Evolutionary conservation across 140 eudicot genomes (phyloP), one percentile per base, ranked within the genome.

Genomic region (Cichorium intybus): DNA sequence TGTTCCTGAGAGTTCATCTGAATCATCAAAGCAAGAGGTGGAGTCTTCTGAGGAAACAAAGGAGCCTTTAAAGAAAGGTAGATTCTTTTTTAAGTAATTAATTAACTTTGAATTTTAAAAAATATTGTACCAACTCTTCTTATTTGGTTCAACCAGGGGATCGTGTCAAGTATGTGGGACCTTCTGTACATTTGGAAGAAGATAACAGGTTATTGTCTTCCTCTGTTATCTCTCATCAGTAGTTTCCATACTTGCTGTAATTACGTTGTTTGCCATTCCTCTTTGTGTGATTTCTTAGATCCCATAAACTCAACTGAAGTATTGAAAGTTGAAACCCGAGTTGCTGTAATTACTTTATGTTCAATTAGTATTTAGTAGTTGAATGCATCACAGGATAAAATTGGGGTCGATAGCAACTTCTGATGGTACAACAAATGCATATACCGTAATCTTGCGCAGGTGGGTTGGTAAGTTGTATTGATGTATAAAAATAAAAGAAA

Each of bases 341-440:
- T 43, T 43, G 49, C 7, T 43, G 49, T 39, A 43, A 43, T 43
- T 43, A 43, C 49, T 43, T 43, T 43, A 43, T 43, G 49, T 43
- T 43, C 49, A 43, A 43, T 11, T 43, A 43, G n/a, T n/a, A n/a
- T n/a, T n/a, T n/a, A n/a, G 75, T 60, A 73, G 83, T 88, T 71
- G 61, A 63, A 89, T 84, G 86, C 90, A 74, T 88, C 95, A 79
- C 99, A 94, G 99, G 99, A 61, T 94, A 74, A 55, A 70, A 78
- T 84, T 94, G 99, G 99, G 97, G 84, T 84, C 83, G 94, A 86
- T 94, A 73, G 80, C 87, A 73, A 94, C 95, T 56, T 77, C 95
- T 82, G 97, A 86, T 73, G 99, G 97, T 77, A 70, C 80, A 66
- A 81, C 68, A 69, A 93, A 84, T 59, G 99, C 90, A 71, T 94